These are phyloP conservation scores for Draba incana DNA, from an alignment of 345 rosid species.

Conservation along the genomic window DNA sequence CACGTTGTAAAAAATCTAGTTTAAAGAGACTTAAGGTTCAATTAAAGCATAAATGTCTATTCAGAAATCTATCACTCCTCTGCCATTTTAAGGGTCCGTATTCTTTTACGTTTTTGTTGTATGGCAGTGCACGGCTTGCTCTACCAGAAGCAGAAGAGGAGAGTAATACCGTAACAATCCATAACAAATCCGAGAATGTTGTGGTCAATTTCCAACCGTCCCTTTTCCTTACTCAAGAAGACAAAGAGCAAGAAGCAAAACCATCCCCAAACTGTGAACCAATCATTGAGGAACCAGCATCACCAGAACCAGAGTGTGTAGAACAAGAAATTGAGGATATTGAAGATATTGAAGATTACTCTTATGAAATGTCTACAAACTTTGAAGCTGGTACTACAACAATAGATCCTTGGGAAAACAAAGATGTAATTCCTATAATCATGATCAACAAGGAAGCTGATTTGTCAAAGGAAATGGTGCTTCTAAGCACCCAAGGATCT, in stretches of 20 bases:
- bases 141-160: slow-evolving; percentile 75
- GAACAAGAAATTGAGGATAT: slow-evolving; percentile 59
- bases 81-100: not conserved
- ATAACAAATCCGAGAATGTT: slow-evolving; percentile 34
- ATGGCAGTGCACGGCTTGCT: slow-evolving; percentile 76
- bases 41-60: not conserved
- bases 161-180: slow-evolving; percentile 37
- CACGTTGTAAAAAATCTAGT: not conserved
- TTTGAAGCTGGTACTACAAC: not conserved
- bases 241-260: slow-evolving; percentile 1
- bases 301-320: slow-evolving; percentile 56
- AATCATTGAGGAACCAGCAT: slow-evolving; percentile 79
- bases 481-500: slow-evolving; percentile 60
- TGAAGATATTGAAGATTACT: too few relatives aligned
- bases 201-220: slow-evolving; percentile 42
- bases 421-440: slow-evolving; percentile 59
- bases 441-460: slow-evolving; percentile 60
- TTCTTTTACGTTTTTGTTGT: not conserved
- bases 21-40: not conserved
- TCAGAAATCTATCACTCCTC: not conserved
- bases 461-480: slow-evolving; percentile 73
- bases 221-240: slow-evolving; percentile 47
- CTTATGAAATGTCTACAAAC: slow-evolving; percentile 54
- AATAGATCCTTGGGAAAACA: slow-evolving; percentile 50
- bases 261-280: slow-evolving; percentile 51